Evolutionary conservation across 495 filamentous ascomycete species (phyloP).

Genomic region (Hypoxylon crocopeplum): DNA sequence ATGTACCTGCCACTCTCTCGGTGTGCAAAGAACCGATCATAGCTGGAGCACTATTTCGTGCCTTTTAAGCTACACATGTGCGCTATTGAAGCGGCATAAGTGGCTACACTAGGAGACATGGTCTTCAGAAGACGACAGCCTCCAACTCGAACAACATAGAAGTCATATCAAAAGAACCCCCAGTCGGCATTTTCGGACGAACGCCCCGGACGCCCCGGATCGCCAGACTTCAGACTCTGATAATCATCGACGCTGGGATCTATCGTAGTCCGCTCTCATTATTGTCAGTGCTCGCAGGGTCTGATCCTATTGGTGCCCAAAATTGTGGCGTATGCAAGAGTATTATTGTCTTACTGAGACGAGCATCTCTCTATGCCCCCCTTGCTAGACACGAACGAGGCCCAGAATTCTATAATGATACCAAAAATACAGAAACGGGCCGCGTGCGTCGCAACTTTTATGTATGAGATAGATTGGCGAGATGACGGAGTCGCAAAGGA

Average conservation of each 20-base stretch:
- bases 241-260: conserved; percentile 18
- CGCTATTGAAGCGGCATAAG: too few relatives aligned
- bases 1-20: conserved; percentile 5
- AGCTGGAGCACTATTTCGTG: neutral
- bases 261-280: conserved; percentile 15
- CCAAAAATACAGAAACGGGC: neutral
- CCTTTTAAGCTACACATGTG: neutral
- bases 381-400: neutral
- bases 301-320: conserved; percentile 26
- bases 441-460: conserved; percentile 9
- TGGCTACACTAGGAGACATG: too few relatives aligned
- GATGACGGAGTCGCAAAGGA: conserved; percentile 27
- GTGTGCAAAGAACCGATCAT: conserved; percentile 26
- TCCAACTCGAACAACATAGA: neutral
- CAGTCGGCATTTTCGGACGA: conserved; percentile 24
- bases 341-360: conserved; percentile 2
- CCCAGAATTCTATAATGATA: conserved; percentile 7
- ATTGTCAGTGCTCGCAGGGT: conserved; percentile 18
- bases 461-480: conserved; percentile 36
- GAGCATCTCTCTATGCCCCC: conserved; percentile 12
- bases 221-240: conserved; percentile 14
- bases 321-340: conserved; percentile 31
- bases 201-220: conserved; percentile 29
- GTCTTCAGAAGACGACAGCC: neutral
- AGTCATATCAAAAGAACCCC: conserved; percentile 20